A percentile compares a stretch with the other conserved stretches of the same genome.
phyloP scores from a whole-genome alignment of 352 stramenopile genomes.

The Pythium sp. region DNA sequence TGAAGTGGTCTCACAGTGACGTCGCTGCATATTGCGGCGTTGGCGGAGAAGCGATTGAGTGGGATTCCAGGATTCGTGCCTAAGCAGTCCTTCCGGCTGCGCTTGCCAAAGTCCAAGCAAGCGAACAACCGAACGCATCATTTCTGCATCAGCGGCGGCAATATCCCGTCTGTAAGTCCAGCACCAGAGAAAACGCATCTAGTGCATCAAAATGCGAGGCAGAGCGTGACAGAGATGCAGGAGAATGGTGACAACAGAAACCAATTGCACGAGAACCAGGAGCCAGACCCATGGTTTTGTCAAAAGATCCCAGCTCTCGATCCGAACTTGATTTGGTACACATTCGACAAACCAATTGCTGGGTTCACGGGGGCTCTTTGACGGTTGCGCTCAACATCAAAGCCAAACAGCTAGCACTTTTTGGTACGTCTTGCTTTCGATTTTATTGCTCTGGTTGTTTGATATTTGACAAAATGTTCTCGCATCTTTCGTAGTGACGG shows the following conservation, averaged over 20 bases:
- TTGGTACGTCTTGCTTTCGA: not conserved
- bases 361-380: slow-evolving; percentile 33
- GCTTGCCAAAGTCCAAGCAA: slow-evolving; percentile 37
- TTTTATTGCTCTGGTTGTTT: not conserved
- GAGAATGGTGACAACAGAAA: not conserved
- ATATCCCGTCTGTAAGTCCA: not conserved
- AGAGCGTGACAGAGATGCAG: not conserved
- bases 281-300: slow-evolving; percentile 16
- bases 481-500: not conserved
- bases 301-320: slow-evolving; percentile 7
- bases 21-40: slow-evolving; percentile 50
- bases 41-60: slow-evolving; percentile 31
- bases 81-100: slow-evolving; percentile 58
- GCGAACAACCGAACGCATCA: slow-evolving; percentile 2
- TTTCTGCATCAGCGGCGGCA: slow-evolving; percentile 7
- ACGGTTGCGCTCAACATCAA: not conserved
- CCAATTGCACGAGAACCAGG: not conserved
- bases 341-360: slow-evolving; percentile 37
- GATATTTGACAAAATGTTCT: not conserved
- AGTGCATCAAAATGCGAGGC: not conserved
- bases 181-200: not conserved
- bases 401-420: not conserved
- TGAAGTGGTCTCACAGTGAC: slow-evolving; percentile 40
- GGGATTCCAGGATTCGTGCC: slow-evolving; percentile 51
- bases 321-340: slow-evolving; percentile 39